phyloP scores from a whole-genome alignment of 2,329 filamentous ascomycete genomes.

The Cordyceps javanica region DNA sequence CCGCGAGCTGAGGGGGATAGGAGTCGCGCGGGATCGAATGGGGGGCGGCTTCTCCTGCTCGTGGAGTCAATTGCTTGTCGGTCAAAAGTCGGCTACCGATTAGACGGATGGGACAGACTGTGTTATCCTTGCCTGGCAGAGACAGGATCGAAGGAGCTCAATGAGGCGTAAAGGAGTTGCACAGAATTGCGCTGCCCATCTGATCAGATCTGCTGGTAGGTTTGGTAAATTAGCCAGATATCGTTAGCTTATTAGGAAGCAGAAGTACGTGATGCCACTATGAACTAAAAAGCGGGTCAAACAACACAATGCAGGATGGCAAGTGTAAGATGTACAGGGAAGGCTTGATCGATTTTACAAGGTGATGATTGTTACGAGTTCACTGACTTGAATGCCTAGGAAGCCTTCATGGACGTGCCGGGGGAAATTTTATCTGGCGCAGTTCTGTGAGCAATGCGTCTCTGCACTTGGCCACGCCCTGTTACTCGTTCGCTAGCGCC shows the following conservation, averaged over 20 bases:
- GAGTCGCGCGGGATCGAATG: conserved; percentile 17
- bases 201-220: conserved; percentile 3
- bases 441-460: too few relatives aligned
- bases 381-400: too few relatives aligned
- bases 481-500: not conserved
- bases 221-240: conserved; percentile 10
- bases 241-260: conserved; percentile 5
- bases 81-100: not conserved
- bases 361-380: not conserved
- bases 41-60: not conserved
- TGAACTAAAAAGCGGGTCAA: conserved; percentile 9
- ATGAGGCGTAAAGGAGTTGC: conserved; percentile 5
- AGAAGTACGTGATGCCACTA: conserved; percentile 2
- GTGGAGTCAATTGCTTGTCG: not conserved
- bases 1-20: conserved; percentile 22
- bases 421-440: too few relatives aligned
- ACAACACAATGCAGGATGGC: not conserved
- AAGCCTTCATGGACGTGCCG: too few relatives aligned
- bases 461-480: not conserved
- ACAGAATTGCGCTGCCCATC: conserved; percentile 8
- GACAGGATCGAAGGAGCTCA: not conserved
- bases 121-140: not conserved
- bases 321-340: not conserved
- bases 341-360: not conserved
- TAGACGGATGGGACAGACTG: not conserved